Evolutionary conservation across 345 rosid species (phyloP), one percentile per base, ranked within the genome.

Genomic region (Salix exigua): DNA sequence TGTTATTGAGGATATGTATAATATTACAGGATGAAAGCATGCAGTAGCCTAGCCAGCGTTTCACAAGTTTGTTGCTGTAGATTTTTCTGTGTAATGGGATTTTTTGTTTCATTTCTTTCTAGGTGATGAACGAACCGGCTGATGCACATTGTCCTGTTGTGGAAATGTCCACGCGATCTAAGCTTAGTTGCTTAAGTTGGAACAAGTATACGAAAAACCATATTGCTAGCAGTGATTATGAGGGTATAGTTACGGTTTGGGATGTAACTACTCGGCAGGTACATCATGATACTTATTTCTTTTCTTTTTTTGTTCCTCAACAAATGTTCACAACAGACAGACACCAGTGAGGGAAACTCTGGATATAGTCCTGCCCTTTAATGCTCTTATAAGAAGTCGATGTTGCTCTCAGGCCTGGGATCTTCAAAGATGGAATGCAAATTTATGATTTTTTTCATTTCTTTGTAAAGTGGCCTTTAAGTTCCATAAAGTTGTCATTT

Each of bases 131-230:
- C 74, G 90, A 88, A 85, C 88, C 88, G 30, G 83, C 78, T 48
- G 98, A 92, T 66, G 87, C 84, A 42, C 96, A 91, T 71, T 88
- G 89, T 79, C 96, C 98, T 31, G 88, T 94, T 73, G 94, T 88
- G 85, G 97, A 92, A 88, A 94, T 94, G 94, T 73, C 94, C 72
- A 92, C 96, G 0, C 91, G 96, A 74, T 94, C 97, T 55, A 94
- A 92, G 79, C 92, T 94, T 80, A 92, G 97, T 80, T 94, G 98
- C 88, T 81, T 94, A 82, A 94, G 97, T 84, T 94, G 98, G 98
- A 94, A 92, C 80, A 94, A 94, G 73, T 88, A 79, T 80, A 83
- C 83, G 17, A 94, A 92, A 84, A 91, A 91, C 72, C 96, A 89
- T 77, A 89, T 94, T 82, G 97, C 97, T 53, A 94, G 98, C 81